Evolutionary conservation across 495 filamentous ascomycete species (phyloP), one percentile per base, ranked within the genome.

Genomic region (Parachaetomium inaequale): DNA sequence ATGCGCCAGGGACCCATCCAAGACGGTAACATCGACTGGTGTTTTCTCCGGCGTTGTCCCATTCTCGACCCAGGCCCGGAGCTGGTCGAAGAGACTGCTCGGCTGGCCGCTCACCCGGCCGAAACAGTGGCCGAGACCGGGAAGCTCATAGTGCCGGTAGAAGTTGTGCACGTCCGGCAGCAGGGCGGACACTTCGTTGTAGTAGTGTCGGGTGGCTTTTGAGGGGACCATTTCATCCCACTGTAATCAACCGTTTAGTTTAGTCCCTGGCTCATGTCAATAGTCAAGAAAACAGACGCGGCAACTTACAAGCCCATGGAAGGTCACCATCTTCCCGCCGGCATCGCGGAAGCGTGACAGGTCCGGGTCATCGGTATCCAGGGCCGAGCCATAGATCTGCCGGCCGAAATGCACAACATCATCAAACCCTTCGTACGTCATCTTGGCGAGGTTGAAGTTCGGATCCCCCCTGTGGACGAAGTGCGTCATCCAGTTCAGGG

Each of bases 301-400:
- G 14, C 36, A n/a, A 63, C 83, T 79, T 64, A 81, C 74, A 14
- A 72, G 25, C 0, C 79, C 81, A 55, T 83, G 79, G 66, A 70
- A 83, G 7, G 68, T 73, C 21, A 83, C 65, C 55, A 83, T 66
- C 63, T 81, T 82, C 8, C 75, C 76, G 0, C 80, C 78, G 1
- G 65, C 54, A 11, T 66, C 51, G 6, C 63, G 63, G 43, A 84
- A 79, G 8, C 55, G 65, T 0, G 67, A 67, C 25, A 84, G 72
- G 67, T 84, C 70, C 5, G 79, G 72, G 49, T 80, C 70, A 29
- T 66, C 50, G 2, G 29, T 52, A 12, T 52, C 50, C 5, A 52
- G 3, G 5, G 36, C 36, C 36, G 29, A 34, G 50, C 50, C 58
- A 31, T 65, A 79, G 38, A 75, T 60, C 17, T 72, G 42, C 8